These are phyloP conservation scores for Nymphaea colorata DNA, from an alignment of 164 flowering plant species.

Conservation along the genomic window DNA sequence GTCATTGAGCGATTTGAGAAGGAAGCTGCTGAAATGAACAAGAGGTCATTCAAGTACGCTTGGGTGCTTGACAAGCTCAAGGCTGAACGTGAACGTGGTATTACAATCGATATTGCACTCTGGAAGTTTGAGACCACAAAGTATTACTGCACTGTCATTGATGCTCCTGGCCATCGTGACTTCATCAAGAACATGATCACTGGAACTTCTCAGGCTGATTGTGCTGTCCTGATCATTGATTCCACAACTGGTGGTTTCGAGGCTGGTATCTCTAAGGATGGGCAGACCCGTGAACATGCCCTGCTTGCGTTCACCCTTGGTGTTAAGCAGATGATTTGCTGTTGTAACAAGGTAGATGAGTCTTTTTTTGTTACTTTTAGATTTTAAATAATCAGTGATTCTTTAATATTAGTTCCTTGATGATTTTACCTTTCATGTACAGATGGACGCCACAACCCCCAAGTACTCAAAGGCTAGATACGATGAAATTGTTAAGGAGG, in stretches of 20 bases:
- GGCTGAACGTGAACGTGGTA: constrained; percentile 90
- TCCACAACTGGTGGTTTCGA: constrained; percentile 89
- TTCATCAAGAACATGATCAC: constrained; percentile 88
- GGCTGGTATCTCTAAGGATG: constrained; percentile 85
- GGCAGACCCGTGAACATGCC: constrained; percentile 86
- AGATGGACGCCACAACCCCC: constrained; percentile 75
- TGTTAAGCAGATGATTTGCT: constrained; percentile 78
- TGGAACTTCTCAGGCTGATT: constrained; percentile 80
- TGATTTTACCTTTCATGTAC: neutral
- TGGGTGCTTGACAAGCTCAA: constrained; percentile 82
- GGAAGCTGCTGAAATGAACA: constrained; percentile 93
- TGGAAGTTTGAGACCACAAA: constrained; percentile 85
- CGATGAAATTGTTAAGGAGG: constrained; percentile 75
- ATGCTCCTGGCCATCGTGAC: constrained; percentile 85
- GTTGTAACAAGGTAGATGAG: constrained; percentile 59
- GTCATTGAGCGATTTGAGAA: constrained; percentile 82
- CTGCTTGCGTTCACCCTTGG: constrained; percentile 75
- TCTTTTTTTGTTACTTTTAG: neutral
- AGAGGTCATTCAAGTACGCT: constrained; percentile 77
- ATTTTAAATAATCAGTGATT: neutral
- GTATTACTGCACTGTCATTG: constrained; percentile 82
- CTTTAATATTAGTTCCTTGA: neutral
- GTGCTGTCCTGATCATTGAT: constrained; percentile 71
- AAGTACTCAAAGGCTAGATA: constrained; percentile 63
- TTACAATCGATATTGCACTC: constrained; percentile 72